These are phyloP conservation scores for Euphrasia confusa DNA, from an alignment of 257 asterid species.

Conservation along the genomic window DNA sequence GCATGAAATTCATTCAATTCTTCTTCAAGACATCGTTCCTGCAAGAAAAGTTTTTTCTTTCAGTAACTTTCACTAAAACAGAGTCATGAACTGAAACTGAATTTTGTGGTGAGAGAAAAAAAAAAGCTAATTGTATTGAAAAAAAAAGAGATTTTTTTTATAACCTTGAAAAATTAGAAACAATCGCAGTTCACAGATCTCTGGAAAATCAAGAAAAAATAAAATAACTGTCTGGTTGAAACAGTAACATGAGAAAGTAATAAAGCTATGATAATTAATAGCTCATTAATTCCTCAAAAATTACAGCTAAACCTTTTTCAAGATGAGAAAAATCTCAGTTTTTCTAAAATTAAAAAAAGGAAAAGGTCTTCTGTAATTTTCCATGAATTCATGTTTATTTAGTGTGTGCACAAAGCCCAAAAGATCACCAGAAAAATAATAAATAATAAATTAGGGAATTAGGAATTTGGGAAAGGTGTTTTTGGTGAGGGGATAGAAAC, in stretches of 20 bases:
- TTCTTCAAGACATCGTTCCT: slow-evolving; percentile 1
- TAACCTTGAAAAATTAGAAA: background rate
- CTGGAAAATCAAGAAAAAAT: background rate
- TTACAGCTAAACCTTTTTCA: slow-evolving; percentile 5
- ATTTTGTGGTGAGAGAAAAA: no score
- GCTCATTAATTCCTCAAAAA: background rate
- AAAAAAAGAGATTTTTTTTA: no score
- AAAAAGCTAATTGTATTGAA: no score
- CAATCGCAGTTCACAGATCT: slow-evolving; percentile 32
- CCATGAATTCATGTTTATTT: background rate
- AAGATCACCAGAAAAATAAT: background rate
- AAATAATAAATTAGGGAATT: no score
- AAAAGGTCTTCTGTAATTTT: slow-evolving; percentile 2
- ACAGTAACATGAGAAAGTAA: background rate
- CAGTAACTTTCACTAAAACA: background rate
- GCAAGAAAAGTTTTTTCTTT: slow-evolving; percentile 2
- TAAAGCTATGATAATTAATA: background rate
- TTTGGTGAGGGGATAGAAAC: slow-evolving; percentile 14
- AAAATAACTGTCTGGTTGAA: background rate
- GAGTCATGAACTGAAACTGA: background rate
- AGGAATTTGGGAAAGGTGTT: no score
- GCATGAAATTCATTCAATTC: background rate
- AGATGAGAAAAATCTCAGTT: background rate
- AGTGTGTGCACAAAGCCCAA: background rate
- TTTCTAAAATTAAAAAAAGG: background rate